These are phyloP conservation scores for Paramarasmius palmivorus DNA, from an alignment of 1,284 basidiomycete genomes.

Conservation along the genomic window DNA sequence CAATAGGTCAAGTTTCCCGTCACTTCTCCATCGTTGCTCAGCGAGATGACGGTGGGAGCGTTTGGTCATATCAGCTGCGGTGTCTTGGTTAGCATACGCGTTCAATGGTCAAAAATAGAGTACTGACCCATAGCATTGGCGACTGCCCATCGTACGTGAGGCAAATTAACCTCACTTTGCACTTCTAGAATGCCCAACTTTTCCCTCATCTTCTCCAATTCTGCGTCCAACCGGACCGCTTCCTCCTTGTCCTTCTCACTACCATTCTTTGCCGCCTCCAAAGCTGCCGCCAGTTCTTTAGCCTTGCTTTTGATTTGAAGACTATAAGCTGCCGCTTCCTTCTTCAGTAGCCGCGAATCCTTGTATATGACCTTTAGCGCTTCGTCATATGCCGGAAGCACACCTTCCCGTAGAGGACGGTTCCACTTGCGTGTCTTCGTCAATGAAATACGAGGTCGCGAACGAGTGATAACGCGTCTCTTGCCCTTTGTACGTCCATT, in stretches of 20 bases:
- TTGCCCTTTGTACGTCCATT: too few species aligned
- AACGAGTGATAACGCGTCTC: not conserved
- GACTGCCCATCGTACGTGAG: conserved; percentile 76
- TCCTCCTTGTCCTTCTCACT: conserved; percentile 21
- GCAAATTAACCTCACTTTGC: conserved; percentile 75
- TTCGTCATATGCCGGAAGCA: conserved; percentile 82
- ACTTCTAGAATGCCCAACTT: conserved; percentile 56
- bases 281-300: conserved; percentile 27
- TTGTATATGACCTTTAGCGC: conserved; percentile 67
- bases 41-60: conserved; percentile 79
- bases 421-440: conserved; percentile 52
- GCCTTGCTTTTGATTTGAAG: not conserved
- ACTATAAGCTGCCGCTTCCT: conserved; percentile 32
- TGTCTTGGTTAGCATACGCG: not conserved
- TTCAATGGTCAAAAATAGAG: conserved; percentile 5
- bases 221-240: conserved; percentile 33
- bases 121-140: conserved; percentile 73
- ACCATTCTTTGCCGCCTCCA: not conserved
- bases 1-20: conserved; percentile 82
- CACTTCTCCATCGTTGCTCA: conserved; percentile 84
- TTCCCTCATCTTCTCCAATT: conserved; percentile 39
- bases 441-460: conserved; percentile 10
- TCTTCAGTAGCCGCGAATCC: conserved; percentile 45
- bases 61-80: conserved; percentile 60
- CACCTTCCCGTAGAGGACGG: conserved; percentile 63